Base-by-base conservation (phyloP, 2,329 filamentous ascomycete genomes). In the Ophiocordyceps robertsii region DNA sequence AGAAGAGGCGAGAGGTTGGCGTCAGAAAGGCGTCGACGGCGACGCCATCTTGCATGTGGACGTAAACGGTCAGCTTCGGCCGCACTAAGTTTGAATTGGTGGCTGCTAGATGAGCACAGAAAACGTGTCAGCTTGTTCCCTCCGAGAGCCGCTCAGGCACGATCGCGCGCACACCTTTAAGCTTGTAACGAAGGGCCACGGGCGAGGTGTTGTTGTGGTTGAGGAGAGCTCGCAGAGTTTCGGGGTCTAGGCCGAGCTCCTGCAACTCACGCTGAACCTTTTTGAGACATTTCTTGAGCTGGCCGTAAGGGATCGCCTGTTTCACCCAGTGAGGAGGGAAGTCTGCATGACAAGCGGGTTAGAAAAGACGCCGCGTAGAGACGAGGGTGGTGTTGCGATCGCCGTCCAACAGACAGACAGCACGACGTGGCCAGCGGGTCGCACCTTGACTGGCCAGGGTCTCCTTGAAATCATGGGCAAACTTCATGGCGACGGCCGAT, bases 281-380 rank as follows among this genome's bases (percentile, higher is more conserved):
- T 57, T 89, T 90, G 56, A 94, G 81, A 62, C 84, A 85, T 66
- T 93, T 94, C 63, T 94, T 94, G 44, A 94, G 73, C 60, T 87
- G 77, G 37, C 81, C 75, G 59, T 94, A 94, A 3, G 84, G 85
- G 47, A 94, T 84, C 39, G 87, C 86, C 27, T 78, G 80, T 37
- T 82, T 72, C 39, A 88, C 65, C 76, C 75, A 80, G 56, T 81
- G 77, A 40, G 74, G 64, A 8, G 87, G 87, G 57, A 87, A 94
- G 49, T 75, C 82, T 69, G 41, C 16, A 36, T 32, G 9, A 27
- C 19, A 11, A 21, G 33, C 32, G 7, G 17, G 8, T 32, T 16
- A 43, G 42, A 19, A 33, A 11, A 12, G 10, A 7, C 12, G 31
- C 12, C n/a, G 31, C 2, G n/a, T 13, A 33, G 12, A 8, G 4